Base-by-base conservation (phyloP, 208 protist species). In the Crithidia sp. region DNA sequence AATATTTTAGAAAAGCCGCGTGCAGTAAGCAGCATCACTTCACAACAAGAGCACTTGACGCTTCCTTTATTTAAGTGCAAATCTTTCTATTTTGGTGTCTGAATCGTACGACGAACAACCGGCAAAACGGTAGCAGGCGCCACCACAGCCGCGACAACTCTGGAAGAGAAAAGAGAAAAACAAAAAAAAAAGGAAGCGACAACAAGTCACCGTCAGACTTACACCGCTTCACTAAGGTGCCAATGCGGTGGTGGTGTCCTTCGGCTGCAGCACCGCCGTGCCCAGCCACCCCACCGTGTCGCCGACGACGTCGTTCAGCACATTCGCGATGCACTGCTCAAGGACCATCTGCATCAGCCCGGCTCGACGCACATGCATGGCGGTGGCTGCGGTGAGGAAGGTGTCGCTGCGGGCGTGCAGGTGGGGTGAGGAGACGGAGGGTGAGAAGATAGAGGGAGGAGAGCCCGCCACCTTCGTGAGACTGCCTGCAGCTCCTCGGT, bases 211-310 rank as follows among this genome's bases (percentile, higher is more conserved):
- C 6, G 17, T 19, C 7, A 55, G 17, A 55, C 12, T 28, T 9
- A 55, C 12, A 47, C 40, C 7, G 16, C 16, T 19, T 49, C 12
- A 68, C 7, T 5, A 37, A 28, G 36, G 62, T 37, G 36, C 14
- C 44, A 0, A 14, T 3, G 41, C 53, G n/a, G 47, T 43, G 4
- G 47, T 17, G 5, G 56, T 1, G 2, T 43, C 56, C 0, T 43
- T 4, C 45, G 71, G 63, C 43, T 44, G 67, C n/a, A 69, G 65
- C 19, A 36, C 52, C 16, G 47, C 45, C 2, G 60, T 63, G 16
- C 45, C 63, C n/a, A 93, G 55, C 89, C 89, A 94, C 3, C 60
- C 77, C 37, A 81, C 73, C 39, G 89, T 90, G 64, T 94, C 89
- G 4, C 71, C 74, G 7, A 92, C 55, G 37, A 92, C 62, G 17